Conservation (phyloP, 2,329 filamentous ascomycete species). For the Epichloe elymi region DNA sequence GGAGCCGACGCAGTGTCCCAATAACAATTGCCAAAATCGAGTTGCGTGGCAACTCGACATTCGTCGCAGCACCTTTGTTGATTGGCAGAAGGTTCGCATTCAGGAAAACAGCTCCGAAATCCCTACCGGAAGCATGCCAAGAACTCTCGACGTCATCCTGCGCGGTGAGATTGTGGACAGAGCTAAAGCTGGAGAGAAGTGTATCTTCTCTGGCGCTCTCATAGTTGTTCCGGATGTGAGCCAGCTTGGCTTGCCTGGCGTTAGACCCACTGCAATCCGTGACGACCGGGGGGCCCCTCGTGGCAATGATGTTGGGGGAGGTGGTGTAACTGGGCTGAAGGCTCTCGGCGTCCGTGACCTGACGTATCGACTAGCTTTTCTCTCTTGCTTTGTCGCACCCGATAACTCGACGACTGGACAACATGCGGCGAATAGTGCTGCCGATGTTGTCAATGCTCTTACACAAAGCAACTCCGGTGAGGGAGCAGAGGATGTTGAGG, state of each 20-base stretch:
- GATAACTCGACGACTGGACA: constrained; percentile 74
- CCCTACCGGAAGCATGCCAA: constrained; percentile 94
- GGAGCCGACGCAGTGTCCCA: constrained; percentile 91
- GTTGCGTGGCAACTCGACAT: constrained; percentile 95
- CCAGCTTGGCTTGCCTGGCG: constrained; percentile 80
- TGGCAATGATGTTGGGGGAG: constrained; percentile 73
- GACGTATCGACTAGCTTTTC: constrained; percentile 91
- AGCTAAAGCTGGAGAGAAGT: constrained; percentile 95
- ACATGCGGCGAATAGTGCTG: constrained; percentile 46
- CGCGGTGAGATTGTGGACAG: constrained; percentile 95
- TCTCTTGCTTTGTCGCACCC: constrained; percentile 90
- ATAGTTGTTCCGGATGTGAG: constrained; percentile 97
- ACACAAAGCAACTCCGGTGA: constrained; percentile 52
- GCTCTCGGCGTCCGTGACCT: constrained; percentile 87
- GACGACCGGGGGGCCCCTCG: constrained; percentile 64
- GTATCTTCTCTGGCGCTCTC: constrained; percentile 89
- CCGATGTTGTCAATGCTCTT: constrained; percentile 74
- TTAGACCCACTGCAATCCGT: constrained; percentile 68
- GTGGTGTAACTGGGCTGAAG: constrained; percentile 78
- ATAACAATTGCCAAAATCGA: constrained; percentile 74
- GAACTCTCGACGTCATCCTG: constrained; percentile 93
- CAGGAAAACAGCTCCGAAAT: constrained; percentile 99
- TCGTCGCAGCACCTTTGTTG: constrained; percentile 89
- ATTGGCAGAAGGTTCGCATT: constrained; percentile 97
- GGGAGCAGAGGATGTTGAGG: constrained; percentile 58